phyloP scores from a whole-genome alignment of 495 filamentous ascomycete species.

The Penicillium malachiteum region DNA sequence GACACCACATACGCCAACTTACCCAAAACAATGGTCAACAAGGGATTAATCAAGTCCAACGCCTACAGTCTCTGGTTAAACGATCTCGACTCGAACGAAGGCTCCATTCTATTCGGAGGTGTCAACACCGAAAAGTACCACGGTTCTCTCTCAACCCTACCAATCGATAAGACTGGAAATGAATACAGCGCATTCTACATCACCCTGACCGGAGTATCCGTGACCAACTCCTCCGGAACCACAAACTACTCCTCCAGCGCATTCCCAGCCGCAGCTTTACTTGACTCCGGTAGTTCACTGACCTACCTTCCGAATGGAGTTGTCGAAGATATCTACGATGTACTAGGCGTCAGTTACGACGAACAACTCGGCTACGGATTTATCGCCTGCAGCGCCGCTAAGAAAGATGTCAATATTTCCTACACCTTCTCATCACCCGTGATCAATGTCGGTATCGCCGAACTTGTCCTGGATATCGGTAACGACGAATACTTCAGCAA shows the following conservation, averaged over 20 bases:
- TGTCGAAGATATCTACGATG: slow-evolving; percentile 60
- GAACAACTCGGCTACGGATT: slow-evolving; percentile 51
- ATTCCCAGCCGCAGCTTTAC: slow-evolving; percentile 63
- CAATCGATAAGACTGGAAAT: slow-evolving; percentile 61
- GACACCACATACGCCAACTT: slow-evolving; percentile 73
- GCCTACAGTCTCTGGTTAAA: slow-evolving; percentile 71
- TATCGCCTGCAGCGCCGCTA: slow-evolving; percentile 69
- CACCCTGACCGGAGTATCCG: slow-evolving; percentile 65
- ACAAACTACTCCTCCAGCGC: slow-evolving; percentile 52
- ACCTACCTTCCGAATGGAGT: slow-evolving; percentile 80
- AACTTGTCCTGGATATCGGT: slow-evolving; percentile 70
- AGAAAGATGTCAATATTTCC: slow-evolving; percentile 55
- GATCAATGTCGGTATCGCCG: slow-evolving; percentile 72
- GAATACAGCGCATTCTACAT: slow-evolving; percentile 76
- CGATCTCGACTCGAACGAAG: slow-evolving; percentile 62
- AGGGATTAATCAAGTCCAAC: slow-evolving; percentile 70
- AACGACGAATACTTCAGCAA: slow-evolving; percentile 55
- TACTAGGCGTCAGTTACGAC: slow-evolving; percentile 65
- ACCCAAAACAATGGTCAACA: slow-evolving; percentile 68
- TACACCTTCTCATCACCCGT: slow-evolving; percentile 67
- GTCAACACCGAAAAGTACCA: slow-evolving; percentile 79
- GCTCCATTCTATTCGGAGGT: slow-evolving; percentile 88
- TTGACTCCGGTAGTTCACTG: slow-evolving; percentile 91
- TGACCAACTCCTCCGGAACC: slow-evolving; percentile 42
- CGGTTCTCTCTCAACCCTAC: slow-evolving; percentile 71